Evolutionary conservation across 2,329 filamentous ascomycete species (phyloP), one percentile per base, ranked within the genome.

Genomic region (Diplodia seriata): DNA sequence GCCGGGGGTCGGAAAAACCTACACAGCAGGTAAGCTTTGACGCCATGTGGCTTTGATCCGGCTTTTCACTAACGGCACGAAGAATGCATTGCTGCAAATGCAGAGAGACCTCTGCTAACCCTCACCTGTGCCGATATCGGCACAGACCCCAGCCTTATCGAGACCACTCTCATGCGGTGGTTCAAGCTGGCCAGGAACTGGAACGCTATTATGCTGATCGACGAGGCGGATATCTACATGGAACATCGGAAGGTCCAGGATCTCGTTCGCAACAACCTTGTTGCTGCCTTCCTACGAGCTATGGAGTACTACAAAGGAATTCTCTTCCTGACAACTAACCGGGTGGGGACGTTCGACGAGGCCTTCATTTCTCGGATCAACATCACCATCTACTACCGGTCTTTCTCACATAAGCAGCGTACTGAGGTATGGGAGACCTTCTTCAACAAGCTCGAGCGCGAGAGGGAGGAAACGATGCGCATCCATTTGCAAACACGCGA

Each of bases 141-240:
- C 2, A 73, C 67, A 11, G 54, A 69, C 40, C 65, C 64, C 6
- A 29, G 20, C 5, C 57, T 14, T 0, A 64, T 70, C 1, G 70
- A 70, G n/a, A 12, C n/a, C 4, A 69, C 62, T 4, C 29, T 70
- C 26, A 62, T 29, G 12, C 51, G 50, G n/a, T 69, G 69, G 11
- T 74, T 76, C 56, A 70, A 70, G 51, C n/a, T 54, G 2, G 75
- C 73, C 0, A 69, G 68, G 15, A 70, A 55, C 29, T 76, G 73
- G 74, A 71, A 71, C 12, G 75, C 75, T 2, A 65, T 70, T 18
- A 61, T 78, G 1, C 70, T 78, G 0, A 71, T 79, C 5, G 76
- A 79, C 38, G 76, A 78, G 66, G 75, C 75, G 0, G 78, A 80
- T 68, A 72, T 81, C 1, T 80, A 76, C 69, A 72, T 81, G 12